phyloP scores from a whole-genome alignment of 805 yeast genomes.

The Hanseniaspora lindneri region DNA sequence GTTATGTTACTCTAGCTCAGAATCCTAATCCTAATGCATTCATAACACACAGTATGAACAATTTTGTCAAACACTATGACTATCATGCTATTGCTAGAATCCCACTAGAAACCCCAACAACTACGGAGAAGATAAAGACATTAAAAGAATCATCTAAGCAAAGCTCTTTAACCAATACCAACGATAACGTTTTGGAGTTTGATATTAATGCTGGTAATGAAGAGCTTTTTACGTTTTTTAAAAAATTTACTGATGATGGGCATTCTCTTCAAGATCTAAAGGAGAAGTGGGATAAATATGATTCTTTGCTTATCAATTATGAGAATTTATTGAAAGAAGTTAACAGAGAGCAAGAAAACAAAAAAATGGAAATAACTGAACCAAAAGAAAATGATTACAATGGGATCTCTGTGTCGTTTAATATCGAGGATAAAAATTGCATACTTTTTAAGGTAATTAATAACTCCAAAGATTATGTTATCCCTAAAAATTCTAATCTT shows the following conservation, averaged over 20 bases:
- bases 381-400: no score
- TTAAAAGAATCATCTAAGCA: not conserved
- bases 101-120: not conserved
- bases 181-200: slow-evolving; percentile 8
- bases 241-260: slow-evolving; percentile 19
- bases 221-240: slow-evolving; percentile 22
- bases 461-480: slow-evolving; percentile 2
- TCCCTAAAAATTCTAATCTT: slow-evolving; percentile 12
- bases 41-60: not conserved
- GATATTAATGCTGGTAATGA: slow-evolving; percentile 21
- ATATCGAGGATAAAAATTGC: slow-evolving; percentile 6
- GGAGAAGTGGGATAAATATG: slow-evolving; percentile 19
- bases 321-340: not conserved
- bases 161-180: not conserved
- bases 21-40: not conserved
- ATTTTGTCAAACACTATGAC: slow-evolving; percentile 4
- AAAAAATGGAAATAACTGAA: not conserved
- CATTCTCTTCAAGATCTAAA: slow-evolving; percentile 19
- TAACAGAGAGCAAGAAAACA: no score
- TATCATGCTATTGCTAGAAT: slow-evolving; percentile 5
- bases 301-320: not conserved
- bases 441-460: slow-evolving; percentile 13
- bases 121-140: not conserved
- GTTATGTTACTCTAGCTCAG: slow-evolving; percentile 18
- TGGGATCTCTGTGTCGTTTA: slow-evolving; percentile 13